phyloP scores from a whole-genome alignment of 2,329 filamentous ascomycete species.

The Dactylellina cionopaga region DNA sequence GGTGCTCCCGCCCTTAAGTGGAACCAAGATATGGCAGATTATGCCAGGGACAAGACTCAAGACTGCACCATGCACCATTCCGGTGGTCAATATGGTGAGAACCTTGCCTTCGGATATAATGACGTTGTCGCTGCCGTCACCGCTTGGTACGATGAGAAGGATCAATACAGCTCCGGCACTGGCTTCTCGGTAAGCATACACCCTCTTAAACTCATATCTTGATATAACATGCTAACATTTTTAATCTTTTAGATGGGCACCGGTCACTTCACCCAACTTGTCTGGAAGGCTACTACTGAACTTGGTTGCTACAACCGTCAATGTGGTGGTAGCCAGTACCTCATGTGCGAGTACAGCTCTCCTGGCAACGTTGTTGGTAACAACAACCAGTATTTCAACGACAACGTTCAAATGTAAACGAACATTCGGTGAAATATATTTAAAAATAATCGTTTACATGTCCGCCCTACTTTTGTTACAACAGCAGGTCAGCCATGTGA shows the following conservation, averaged over 20 bases:
- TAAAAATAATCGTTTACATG: no score
- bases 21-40: conserved; percentile 71
- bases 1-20: conserved; percentile 73
- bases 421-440: conserved; percentile 6
- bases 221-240: conserved; percentile 3
- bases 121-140: conserved; percentile 76
- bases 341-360: conserved; percentile 48
- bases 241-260: conserved; percentile 42
- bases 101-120: conserved; percentile 77
- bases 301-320: conserved; percentile 68
- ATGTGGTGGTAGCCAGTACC: conserved; percentile 39
- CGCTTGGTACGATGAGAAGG: conserved; percentile 89
- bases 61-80: conserved; percentile 78
- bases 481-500: no score
- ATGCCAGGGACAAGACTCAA: conserved; percentile 72
- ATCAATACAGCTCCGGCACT: conserved; percentile 68
- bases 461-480: no score
- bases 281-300: conserved; percentile 72
- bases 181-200: conserved; percentile 60
- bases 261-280: conserved; percentile 67
- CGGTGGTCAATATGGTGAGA: conserved; percentile 82
- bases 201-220: neutral
- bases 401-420: conserved; percentile 42
- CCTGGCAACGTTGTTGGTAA: conserved; percentile 46
- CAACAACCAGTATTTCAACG: conserved; percentile 40